Percentiles rank a stretch among this genome's conserved stretches.
Conservation (phyloP, 1,284 basidiomycete genomes). For the Cystobasidium pallidum region DNA sequence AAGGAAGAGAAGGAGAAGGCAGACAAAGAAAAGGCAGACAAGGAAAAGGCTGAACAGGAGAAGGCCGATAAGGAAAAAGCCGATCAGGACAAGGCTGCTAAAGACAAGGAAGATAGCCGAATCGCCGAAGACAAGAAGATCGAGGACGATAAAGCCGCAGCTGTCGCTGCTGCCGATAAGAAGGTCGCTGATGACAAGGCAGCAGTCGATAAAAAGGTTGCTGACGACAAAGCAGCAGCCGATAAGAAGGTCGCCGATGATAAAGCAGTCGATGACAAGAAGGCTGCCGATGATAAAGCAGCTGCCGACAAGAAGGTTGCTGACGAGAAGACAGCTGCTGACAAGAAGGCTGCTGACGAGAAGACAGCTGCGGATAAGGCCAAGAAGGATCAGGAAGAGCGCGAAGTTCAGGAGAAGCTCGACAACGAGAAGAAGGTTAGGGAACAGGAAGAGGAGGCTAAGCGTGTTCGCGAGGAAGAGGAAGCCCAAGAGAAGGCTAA, state of each 20-base stretch:
- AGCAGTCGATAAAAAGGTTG: constrained; percentile 21
- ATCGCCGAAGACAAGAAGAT: constrained; percentile 47
- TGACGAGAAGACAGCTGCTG: constrained; percentile 44
- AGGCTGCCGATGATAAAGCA: constrained; percentile 31
- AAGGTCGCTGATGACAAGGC: constrained; percentile 34
- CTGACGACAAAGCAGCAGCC: constrained; percentile 16
- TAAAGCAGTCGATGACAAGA: constrained; percentile 46
- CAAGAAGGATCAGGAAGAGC: constrained; percentile 49
- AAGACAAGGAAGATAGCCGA: constrained; percentile 38
- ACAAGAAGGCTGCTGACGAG: constrained; percentile 36
- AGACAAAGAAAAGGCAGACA: constrained; percentile 32
- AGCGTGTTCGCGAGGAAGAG: constrained; percentile 56
- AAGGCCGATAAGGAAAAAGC: constrained; percentile 44
- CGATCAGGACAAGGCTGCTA: constrained; percentile 49
- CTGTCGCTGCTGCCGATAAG: constrained; percentile 47
- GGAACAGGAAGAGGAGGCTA: constrained; percentile 42
- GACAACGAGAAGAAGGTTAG: constrained; percentile 28
- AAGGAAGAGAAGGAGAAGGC: constrained; percentile 48
- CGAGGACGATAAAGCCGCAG: constrained; percentile 26
- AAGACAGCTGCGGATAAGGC: constrained; percentile 20
- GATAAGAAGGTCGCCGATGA: constrained; percentile 45
- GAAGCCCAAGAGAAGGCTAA: constrained; percentile 54
- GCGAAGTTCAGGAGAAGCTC: constrained; percentile 38
- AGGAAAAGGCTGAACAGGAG: constrained; percentile 39
- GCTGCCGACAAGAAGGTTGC: constrained; percentile 50